These are phyloP conservation scores for Ophiosphaerella herpotricha DNA, from an alignment of 2,329 filamentous ascomycete genomes.

Conservation along the genomic window DNA sequence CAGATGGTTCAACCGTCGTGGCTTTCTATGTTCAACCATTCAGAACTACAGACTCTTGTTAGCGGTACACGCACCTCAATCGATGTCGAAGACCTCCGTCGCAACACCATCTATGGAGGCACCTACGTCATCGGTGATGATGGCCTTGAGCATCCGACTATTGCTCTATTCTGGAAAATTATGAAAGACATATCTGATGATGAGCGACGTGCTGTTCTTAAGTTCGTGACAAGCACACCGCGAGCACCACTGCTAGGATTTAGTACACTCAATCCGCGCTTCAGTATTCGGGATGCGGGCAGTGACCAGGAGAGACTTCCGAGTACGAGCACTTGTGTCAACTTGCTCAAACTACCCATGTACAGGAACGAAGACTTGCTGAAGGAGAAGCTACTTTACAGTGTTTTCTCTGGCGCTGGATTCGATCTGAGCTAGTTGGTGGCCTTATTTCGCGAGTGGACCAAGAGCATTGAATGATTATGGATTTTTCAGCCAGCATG, in stretches of 20 bases:
- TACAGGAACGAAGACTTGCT: constrained; percentile 71
- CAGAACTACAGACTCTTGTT: constrained; percentile 89
- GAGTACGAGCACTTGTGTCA: constrained; percentile 95
- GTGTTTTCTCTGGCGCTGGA: constrained; percentile 84
- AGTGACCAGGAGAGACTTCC: constrained; percentile 77
- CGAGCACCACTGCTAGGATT: constrained; percentile 90
- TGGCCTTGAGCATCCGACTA: constrained; percentile 78
- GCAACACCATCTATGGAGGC: constrained; percentile 84
- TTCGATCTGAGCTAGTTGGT: constrained; percentile 66
- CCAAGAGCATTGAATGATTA: no score
- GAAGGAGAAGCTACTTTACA: constrained; percentile 83
- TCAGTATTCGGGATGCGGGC: constrained; percentile 86
- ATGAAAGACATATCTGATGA: constrained; percentile 75
- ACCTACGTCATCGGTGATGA: constrained; percentile 91
- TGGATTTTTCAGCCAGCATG: no score
- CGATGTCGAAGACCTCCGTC: constrained; percentile 81
- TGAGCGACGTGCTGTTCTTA: constrained; percentile 83
- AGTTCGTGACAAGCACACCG: constrained; percentile 94
- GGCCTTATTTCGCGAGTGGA: no score
- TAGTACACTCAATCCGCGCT: constrained; percentile 78
- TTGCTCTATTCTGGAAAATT: constrained; percentile 89
- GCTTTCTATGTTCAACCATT: constrained; percentile 98
- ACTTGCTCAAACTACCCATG: constrained; percentile 86
- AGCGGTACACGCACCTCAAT: constrained; percentile 86
- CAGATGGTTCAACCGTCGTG: constrained; percentile 89